A percentile compares a stretch with the other conserved stretches of the same genome.
phyloP scores from a whole-genome alignment of 176 grass and related monocot species.

The Avena atlantica region DNA sequence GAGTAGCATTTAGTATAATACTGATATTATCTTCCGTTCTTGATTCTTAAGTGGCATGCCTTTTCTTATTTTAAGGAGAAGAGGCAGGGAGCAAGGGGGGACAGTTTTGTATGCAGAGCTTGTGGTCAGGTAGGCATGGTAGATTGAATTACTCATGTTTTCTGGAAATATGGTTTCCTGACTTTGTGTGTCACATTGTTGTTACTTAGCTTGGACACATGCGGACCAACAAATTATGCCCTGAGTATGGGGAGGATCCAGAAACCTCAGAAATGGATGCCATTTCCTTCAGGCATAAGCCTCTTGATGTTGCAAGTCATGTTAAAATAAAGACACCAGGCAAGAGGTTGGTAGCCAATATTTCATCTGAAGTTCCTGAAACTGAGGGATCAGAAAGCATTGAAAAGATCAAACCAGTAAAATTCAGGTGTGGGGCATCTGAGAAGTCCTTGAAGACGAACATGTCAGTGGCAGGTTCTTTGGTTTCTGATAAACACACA shows the following conservation, averaged over 20 bases:
- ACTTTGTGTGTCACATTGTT: conserved; percentile 38
- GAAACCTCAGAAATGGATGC: conserved; percentile 72
- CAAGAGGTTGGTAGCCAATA: conserved; percentile 76
- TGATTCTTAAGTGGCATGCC: conserved; percentile 44
- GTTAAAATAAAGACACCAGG: conserved; percentile 64
- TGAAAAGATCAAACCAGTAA: conserved; percentile 80
- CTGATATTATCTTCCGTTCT: conserved; percentile 26
- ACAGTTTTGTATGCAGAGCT: conserved; percentile 86
- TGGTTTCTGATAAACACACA: conserved; percentile 65
- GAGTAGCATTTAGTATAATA: conserved; percentile 28
- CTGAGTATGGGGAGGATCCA: conserved; percentile 87
- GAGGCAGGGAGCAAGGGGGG: conserved; percentile 70
- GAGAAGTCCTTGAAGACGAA: conserved; percentile 82
- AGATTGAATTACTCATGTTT: conserved; percentile 15
- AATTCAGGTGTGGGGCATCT: conserved; percentile 83
- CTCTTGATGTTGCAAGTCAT: conserved; percentile 55
- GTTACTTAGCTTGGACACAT: conserved; percentile 85
- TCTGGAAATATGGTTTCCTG: conserved; percentile 30
- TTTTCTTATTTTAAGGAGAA: conserved; percentile 81
- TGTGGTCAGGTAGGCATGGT: conserved; percentile 76
- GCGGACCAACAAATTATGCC: conserved; percentile 96
- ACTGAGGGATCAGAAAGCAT: conserved; percentile 60
- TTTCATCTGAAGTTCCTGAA: conserved; percentile 62
- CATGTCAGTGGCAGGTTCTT: conserved; percentile 55
- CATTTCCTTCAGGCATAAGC: conserved; percentile 57